Evolutionary conservation across 1,284 basidiomycete species (phyloP), one percentile per base, ranked within the genome.

Genomic region (Cutaneotrichosporon curvatum): DNA sequence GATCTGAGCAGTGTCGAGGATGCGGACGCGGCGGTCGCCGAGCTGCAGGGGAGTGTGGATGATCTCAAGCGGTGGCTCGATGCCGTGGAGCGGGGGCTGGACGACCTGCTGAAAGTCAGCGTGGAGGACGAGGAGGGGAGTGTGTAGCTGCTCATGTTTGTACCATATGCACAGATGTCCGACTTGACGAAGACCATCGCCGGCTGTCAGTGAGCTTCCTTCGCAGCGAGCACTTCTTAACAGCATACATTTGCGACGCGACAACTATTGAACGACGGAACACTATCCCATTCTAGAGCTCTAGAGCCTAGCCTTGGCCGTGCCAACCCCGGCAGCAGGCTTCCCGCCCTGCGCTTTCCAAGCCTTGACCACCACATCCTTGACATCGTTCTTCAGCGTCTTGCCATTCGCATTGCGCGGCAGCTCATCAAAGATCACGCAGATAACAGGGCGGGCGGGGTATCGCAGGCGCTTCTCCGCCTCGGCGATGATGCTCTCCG

Each of bases 11-110:
- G 45, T 10, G 32, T 41, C 8, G 48, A 54, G 37, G 40, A 38
- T 31, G 30, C 38, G 11, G 31, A 25, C 28, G 40, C 44, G n/a
- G 46, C 38, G 7, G 84, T 87, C 56, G 70, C 74, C 1, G 82
- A 85, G 61, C 76, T 96, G 33, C 82, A 82, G 31, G 73, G 75
- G 39, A 86, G 84, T 1, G 81, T 95, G 8, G 83, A 85, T 48
- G 83, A 87, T 57, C 77, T 97, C 36, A 77, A 80, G 3, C 76
- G 79, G 55, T 95, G 88, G 88, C 72, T 97, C 45, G 78, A 81
- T 4, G 76, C 83, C 1, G 79, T 95, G 1, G 85, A 88, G 65
- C 69, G 67, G 9, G 87, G 85, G 1, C 71, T 91, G 30, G 77
- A 75, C 42, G 78, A 75, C 39, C 73, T 91, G 55, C 72, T 90